phyloP scores from a whole-genome alignment of 73 alveolate species.

The Paramecium primaurelia region DNA sequence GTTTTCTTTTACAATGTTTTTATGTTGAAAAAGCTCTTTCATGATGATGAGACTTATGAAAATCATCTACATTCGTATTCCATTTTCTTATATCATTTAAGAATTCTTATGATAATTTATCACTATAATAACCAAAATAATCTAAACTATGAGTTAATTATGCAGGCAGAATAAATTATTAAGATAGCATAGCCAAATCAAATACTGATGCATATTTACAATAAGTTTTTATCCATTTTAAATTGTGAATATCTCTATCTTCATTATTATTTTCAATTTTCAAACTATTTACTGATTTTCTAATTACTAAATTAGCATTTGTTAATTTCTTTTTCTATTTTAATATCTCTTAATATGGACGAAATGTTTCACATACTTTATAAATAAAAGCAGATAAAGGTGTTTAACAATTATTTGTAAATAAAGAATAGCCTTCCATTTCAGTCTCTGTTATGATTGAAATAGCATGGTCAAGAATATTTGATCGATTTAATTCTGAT shows the following conservation, averaged over 20 bases:
- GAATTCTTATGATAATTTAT: not conserved
- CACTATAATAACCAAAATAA: constrained; percentile 23
- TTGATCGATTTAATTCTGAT: not conserved
- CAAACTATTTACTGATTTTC: not conserved
- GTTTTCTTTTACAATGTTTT: not conserved
- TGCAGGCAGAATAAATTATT: not conserved
- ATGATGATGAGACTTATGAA: not conserved
- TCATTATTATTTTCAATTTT: not conserved
- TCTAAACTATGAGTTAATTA: not conserved
- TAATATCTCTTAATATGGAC: not conserved
- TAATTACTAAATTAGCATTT: not conserved
- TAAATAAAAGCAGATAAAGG: constrained; percentile 32
- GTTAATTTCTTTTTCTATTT: not conserved
- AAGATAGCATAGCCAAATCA: not conserved
- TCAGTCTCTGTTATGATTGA: not conserved
- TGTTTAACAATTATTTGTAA: not conserved
- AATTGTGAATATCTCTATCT: not conserved
- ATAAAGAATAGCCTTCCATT: not conserved
- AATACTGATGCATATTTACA: not conserved
- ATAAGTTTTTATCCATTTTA: not conserved
- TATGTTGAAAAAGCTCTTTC: not conserved
- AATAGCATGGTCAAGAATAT: not conserved
- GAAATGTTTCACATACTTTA: not conserved
- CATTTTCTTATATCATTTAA: not conserved
- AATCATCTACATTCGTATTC: not conserved